Evolutionary conservation across 2,329 filamentous ascomycete species (phyloP), one percentile per base, ranked within the genome.

Genomic region (Tetracladium maxilliforme): DNA sequence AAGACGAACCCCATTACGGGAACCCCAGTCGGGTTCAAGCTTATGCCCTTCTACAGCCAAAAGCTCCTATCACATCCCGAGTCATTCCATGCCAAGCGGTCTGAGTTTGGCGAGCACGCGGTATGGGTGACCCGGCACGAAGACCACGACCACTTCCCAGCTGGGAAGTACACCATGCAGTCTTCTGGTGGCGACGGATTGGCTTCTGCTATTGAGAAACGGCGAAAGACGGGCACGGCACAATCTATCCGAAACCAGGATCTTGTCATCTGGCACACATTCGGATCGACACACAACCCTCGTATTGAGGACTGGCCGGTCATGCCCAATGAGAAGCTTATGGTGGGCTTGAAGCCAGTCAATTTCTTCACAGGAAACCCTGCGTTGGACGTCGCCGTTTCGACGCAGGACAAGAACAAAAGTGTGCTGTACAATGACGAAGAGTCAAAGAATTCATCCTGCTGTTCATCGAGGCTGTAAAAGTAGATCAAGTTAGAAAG

Each of bases 281-380:
- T 61, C 37, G 54, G 71, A 11, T 62, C 73, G 14, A 77, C 73
- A 17, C 72, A 78, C 34, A n/a, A n/a, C 14, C 69, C 70, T 1
- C 52, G 70, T 6, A 56, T 67, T 14, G 71, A 76, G 39, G 71
- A 77, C 39, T 77, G 75, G 47, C 71, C 71, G 2, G 65, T 77
- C 20, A 77, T 78, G 72, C 71, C 71, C 0, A 62, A 60, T 37
- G 71, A 77, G 45, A 60, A 51, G 10, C n/a, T n/a, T n/a, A n/a
- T n/a, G n/a, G n/a, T n/a, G n/a, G n/a, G n/a, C n/a, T 25, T 25
- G 14, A 25, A 25, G 16, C 23, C 23, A 8, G 23, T 18, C 5
- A 18, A 24, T 24, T 24, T 24, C 23, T 24, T 24, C 11, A 14
- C 23, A 8, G 9, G 23, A 12, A 24, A 24, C 11, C 23, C 23